Evolutionary conservation across 116 monocot genomes (phyloP), one percentile per base, ranked within the genome.

Genomic region (Thalassia testudinum): DNA sequence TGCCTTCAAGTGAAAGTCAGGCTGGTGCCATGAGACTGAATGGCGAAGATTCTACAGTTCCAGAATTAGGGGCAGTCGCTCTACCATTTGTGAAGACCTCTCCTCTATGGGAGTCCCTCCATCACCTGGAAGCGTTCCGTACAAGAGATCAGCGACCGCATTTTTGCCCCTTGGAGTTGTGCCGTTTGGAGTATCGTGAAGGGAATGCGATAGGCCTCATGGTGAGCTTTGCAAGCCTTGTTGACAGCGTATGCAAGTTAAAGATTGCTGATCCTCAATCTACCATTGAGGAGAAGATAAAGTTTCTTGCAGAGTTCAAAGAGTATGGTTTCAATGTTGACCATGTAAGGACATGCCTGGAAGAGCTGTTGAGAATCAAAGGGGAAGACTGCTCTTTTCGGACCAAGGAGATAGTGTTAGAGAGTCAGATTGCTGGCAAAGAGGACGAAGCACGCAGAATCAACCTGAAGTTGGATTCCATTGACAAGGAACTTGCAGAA

Each of bases 171-270:
- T 26, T 67, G 27, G 43, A 52, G 4, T 42, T 52, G 12, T 30
- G 44, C 17, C n/a, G 21, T 17, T 16, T 59, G 59, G 53, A 30
- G 17, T 21, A 52, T 26, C 50, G 67, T 27, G 67, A 67, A 52
- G 67, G 67, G 59, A 34, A 52, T 28, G 67, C 59, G 37, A 50
- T 44, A 28, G 67, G 67, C n/a, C 12, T 59, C 24, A 60, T 59
- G 67, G 50, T 60, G 21, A 59, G 18, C 34, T 59, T 67, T 44
- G 37, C 27, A 12, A 28, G 44, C 23, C 22, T 60, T 51, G 43
- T 67, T 1, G 30, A 15, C 22, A 29, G 51, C n/a, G 42, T 67
- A 17, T 4, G 43, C 43, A 37, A 52, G 8, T 13, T 28, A 23
- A 7, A 12, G 24, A 53, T 59, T 21, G 26, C 11, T 28, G 59